phyloP scores from a whole-genome alignment of 352 stramenopile species.

The Phytophthora hibernalis region DNA sequence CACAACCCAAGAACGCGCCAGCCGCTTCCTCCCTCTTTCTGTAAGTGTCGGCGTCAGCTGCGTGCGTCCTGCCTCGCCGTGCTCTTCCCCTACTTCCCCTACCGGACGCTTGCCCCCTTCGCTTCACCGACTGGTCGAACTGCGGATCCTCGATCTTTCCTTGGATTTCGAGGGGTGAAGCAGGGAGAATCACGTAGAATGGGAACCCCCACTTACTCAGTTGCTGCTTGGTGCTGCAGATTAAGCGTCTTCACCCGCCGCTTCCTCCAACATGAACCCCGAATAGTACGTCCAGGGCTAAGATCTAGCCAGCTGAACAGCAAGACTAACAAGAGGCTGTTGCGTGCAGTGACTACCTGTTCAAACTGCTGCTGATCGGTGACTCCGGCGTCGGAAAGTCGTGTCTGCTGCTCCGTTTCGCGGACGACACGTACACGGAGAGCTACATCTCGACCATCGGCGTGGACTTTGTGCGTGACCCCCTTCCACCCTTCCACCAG shows the following conservation, averaged over 20 bases:
- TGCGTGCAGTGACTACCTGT: constrained; percentile 95
- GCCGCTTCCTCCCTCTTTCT: constrained; percentile 27
- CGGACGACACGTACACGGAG: constrained; percentile 99
- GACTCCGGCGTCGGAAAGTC: constrained; percentile 99
- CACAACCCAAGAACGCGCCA: constrained; percentile 39
- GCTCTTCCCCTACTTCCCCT: not conserved
- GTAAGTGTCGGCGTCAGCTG: constrained; percentile 19
- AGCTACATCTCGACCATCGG: constrained; percentile 99
- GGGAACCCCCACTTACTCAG: constrained; percentile 7
- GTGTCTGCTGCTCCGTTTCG: constrained; percentile 99
- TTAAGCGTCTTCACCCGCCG: constrained; percentile 32
- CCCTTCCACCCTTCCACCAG: not conserved
- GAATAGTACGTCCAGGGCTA: constrained; percentile 89
- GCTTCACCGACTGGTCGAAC: constrained; percentile 10
- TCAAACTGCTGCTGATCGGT: constrained; percentile 98
- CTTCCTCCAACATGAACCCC: constrained; percentile 86
- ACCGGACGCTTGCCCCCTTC: not conserved
- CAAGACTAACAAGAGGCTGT: constrained; percentile 18
- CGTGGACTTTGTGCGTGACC: constrained; percentile 97
- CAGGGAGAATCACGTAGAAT: not conserved
- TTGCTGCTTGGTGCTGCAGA: constrained; percentile 23
- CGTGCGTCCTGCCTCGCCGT: not conserved
- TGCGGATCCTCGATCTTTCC: constrained; percentile 34
- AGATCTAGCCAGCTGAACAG: not conserved
- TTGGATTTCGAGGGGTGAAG: constrained; percentile 11